phyloP scores from a whole-genome alignment of 1,284 basidiomycete genomes.

The Ceratorhiza oryzae-sativae region DNA sequence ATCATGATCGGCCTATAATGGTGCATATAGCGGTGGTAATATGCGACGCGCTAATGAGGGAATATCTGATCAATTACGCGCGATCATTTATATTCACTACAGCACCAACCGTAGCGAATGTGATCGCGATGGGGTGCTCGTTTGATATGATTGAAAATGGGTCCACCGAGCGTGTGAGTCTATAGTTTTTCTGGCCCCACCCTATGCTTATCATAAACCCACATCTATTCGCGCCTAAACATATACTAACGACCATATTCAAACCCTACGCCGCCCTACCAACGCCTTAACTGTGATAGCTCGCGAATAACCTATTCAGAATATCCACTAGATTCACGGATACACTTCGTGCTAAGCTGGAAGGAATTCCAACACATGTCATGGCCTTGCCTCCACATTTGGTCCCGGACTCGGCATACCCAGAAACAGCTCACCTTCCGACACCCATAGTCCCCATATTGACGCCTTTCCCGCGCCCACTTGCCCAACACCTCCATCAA shows the following conservation, averaged over 20 bases:
- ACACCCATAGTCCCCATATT: conserved; percentile 86
- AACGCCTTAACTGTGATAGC: conserved; percentile 50
- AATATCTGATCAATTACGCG: conserved; percentile 93
- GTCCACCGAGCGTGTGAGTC: conserved; percentile 62
- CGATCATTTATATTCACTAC: conserved; percentile 91
- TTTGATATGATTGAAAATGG: conserved; percentile 79
- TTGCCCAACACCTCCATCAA: conserved; percentile 69
- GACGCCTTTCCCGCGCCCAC: conserved; percentile 72
- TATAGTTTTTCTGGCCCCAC: background rate
- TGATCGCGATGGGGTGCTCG: conserved; percentile 76
- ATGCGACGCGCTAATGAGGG: conserved; percentile 71
- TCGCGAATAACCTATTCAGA: conserved; percentile 51
- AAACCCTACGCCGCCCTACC: background rate
- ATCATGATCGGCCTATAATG: conserved; percentile 45
- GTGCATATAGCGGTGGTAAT: conserved; percentile 73
- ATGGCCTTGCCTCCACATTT: conserved; percentile 45
- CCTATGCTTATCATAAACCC: conserved; percentile 10
- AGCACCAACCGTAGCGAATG: conserved; percentile 74
- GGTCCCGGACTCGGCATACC: conserved; percentile 42
- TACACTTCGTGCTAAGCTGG: conserved; percentile 44
- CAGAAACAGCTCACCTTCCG: conserved; percentile 18
- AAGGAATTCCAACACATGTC: conserved; percentile 43
- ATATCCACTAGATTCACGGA: conserved; percentile 22
- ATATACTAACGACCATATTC: background rate
- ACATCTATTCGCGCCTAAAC: background rate